A percentile compares a stretch with the other conserved stretches of the same genome.
phyloP scores from a whole-genome alignment of 2,329 filamentous ascomycete species.

The Aciculosporium take region DNA sequence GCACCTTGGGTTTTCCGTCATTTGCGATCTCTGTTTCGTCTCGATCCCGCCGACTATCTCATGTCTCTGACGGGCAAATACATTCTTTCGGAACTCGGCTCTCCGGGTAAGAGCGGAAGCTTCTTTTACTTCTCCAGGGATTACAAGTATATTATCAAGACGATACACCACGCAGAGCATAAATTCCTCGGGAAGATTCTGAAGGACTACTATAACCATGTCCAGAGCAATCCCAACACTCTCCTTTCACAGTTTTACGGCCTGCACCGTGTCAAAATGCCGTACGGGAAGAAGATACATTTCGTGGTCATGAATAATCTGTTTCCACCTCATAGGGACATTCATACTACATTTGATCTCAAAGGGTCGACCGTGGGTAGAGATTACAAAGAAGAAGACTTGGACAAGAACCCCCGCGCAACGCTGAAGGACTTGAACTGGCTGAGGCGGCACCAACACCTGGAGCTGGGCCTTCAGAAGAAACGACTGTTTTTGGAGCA shows the following conservation, averaged over 20 bases:
- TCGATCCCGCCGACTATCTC: conserved; percentile 94
- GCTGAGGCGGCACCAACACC: conserved; percentile 68
- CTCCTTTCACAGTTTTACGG: conserved; percentile 96
- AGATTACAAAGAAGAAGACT: conserved; percentile 76
- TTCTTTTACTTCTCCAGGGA: conserved; percentile 99
- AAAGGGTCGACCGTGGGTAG: conserved; percentile 93
- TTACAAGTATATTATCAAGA: conserved; percentile 99
- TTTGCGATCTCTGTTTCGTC: conserved; percentile 70
- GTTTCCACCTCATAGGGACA: conserved; percentile 92
- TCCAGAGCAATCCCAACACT: conserved; percentile 87
- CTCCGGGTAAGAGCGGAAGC: conserved; percentile 93
- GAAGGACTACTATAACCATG: conserved; percentile 87
- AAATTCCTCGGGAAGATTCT: conserved; percentile 74
- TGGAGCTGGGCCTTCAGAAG: conserved; percentile 82
- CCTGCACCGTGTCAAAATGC: conserved; percentile 93
- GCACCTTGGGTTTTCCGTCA: conserved; percentile 98
- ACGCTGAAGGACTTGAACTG: conserved; percentile 96
- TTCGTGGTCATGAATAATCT: conserved; percentile 99
- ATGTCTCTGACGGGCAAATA: conserved; percentile 98
- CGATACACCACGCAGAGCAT: conserved; percentile 90
- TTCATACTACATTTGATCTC: conserved; percentile 90
- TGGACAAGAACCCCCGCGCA: conserved; percentile 78
- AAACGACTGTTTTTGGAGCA: conserved; percentile 81
- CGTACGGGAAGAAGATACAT: conserved; percentile 95
- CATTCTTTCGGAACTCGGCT: conserved; percentile 91